Percentiles rank a stretch among this genome's conserved stretches.
Conservation (phyloP, 2,329 filamentous ascomycete species). For the Microcyclosporella mali region DNA sequence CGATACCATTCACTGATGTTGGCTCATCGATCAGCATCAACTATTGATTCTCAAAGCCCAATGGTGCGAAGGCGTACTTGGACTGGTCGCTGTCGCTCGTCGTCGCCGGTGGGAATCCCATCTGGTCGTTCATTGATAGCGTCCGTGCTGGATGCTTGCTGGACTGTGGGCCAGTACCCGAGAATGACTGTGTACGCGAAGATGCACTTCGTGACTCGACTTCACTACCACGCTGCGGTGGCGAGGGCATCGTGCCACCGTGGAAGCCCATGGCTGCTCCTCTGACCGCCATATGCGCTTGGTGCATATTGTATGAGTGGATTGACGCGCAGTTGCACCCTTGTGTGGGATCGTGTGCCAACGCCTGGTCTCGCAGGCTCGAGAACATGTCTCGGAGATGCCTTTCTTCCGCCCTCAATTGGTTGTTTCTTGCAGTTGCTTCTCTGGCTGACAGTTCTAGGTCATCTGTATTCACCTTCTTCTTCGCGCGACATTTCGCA, state of each 20-base stretch:
- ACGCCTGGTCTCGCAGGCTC: constrained; percentile 27
- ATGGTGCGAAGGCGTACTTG: not conserved
- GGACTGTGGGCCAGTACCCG: constrained; percentile 3
- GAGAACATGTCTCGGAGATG: constrained; percentile 30
- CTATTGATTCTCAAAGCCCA: no score
- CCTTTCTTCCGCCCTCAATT: constrained; percentile 28
- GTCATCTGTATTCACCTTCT: constrained; percentile 51
- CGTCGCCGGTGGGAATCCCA: not conserved
- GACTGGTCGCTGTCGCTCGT: not conserved
- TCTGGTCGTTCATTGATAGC: constrained; percentile 7
- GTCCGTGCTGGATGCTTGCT: constrained; percentile 3
- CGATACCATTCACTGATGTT: no score
- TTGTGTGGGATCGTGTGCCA: constrained; percentile 26
- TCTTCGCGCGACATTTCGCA: constrained; percentile 67
- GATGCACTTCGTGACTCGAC: constrained; percentile 13
- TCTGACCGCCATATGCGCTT: constrained; percentile 23
- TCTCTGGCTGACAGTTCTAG: constrained; percentile 45
- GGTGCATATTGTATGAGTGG: constrained; percentile 30
- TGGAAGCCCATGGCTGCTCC: constrained; percentile 12
- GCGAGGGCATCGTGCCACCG: constrained; percentile 12
- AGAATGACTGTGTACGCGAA: constrained; percentile 17
- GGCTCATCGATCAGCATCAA: no score
- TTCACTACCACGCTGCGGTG: constrained; percentile 17
- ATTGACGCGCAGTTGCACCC: constrained; percentile 29
- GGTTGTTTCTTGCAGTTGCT: constrained; percentile 29